Conservation (phyloP, 495 filamentous ascomycete genomes). For the Aspergillus steynii region DNA sequence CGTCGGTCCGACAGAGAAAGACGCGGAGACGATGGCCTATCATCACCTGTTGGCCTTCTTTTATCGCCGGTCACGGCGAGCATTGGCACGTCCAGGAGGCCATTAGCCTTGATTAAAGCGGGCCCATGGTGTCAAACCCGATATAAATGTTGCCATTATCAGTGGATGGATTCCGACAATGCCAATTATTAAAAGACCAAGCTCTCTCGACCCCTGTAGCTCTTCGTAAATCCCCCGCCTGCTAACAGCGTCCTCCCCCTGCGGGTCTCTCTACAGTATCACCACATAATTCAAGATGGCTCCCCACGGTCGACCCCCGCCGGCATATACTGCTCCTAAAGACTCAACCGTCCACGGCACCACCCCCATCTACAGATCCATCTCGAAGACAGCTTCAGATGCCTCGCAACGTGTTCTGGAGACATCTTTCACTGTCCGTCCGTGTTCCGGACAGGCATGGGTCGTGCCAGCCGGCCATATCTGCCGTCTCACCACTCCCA, state of each 20-base stretch:
- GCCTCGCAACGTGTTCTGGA: conserved; percentile 32
- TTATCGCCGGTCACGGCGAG: background rate
- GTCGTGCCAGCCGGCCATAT: conserved; percentile 61
- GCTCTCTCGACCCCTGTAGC: background rate
- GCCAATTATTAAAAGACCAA: conserved; percentile 7
- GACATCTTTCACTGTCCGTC: conserved; percentile 42
- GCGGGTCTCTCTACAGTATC: background rate
- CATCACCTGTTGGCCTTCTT: background rate
- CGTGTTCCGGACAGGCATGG: conserved; percentile 64
- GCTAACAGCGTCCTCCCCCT: background rate
- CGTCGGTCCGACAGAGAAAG: background rate
- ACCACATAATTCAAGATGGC: background rate
- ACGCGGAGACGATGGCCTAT: background rate
- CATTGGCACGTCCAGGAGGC: background rate
- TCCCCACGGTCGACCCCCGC: conserved; percentile 32
- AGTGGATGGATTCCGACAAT: conserved; percentile 7
- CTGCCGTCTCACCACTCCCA: conserved; percentile 68
- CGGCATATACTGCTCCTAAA: conserved; percentile 41
- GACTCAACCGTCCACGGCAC: conserved; percentile 40
- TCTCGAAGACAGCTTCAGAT: conserved; percentile 38
- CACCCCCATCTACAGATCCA: conserved; percentile 39
- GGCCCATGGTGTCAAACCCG: conserved; percentile 8
- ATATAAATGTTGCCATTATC: conserved; percentile 12
- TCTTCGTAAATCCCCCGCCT: background rate
- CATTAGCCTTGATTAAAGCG: background rate